phyloP scores from a whole-genome alignment of 2,329 filamentous ascomycete genomes.

The Aspergillus pseudoglaucus region DNA sequence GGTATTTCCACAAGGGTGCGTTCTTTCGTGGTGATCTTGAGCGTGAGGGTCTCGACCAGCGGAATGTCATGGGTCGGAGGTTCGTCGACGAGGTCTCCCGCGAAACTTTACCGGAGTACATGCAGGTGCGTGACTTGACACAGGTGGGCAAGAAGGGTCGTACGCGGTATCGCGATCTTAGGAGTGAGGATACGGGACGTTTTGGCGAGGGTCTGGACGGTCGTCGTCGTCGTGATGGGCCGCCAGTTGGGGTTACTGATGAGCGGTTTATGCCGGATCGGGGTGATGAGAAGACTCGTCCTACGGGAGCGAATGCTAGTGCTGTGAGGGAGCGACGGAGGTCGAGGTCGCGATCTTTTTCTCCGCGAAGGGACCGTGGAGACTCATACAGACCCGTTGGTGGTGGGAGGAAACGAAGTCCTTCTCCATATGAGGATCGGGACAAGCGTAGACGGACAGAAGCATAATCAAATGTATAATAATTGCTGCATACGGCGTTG shows the following conservation, averaged over 20 bases:
- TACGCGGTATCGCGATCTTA: slow-evolving; percentile 83
- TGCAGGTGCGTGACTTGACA: slow-evolving; percentile 90
- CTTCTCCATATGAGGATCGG: slow-evolving; percentile 36
- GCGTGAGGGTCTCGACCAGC: slow-evolving; percentile 65
- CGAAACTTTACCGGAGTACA: slow-evolving; percentile 77
- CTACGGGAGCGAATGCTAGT: slow-evolving; percentile 43
- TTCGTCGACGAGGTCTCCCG: slow-evolving; percentile 84
- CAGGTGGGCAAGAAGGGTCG: slow-evolving; percentile 88
- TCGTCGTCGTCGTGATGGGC: slow-evolving; percentile 22
- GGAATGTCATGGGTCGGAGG: slow-evolving; percentile 77
- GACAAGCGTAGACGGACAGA: slow-evolving; percentile 36
- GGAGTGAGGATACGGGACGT: slow-evolving; percentile 79
- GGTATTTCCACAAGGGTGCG: slow-evolving; percentile 93
- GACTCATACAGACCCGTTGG: slow-evolving; percentile 45
- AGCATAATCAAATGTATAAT: background rate
- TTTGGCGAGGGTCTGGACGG: slow-evolving; percentile 53
- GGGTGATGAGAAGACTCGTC: slow-evolving; percentile 29
- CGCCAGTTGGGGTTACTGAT: slow-evolving; percentile 36
- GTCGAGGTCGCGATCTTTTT: slow-evolving; percentile 43
- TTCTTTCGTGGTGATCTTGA: slow-evolving; percentile 83
- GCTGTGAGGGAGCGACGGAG: slow-evolving; percentile 32
- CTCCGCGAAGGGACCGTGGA: slow-evolving; percentile 37
- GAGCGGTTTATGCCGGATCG: slow-evolving; percentile 43
- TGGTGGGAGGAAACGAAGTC: slow-evolving; percentile 34
- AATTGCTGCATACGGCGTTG: too few species aligned